phyloP scores from a whole-genome alignment of 345 rosid species.

The Syzygium oleosum region DNA sequence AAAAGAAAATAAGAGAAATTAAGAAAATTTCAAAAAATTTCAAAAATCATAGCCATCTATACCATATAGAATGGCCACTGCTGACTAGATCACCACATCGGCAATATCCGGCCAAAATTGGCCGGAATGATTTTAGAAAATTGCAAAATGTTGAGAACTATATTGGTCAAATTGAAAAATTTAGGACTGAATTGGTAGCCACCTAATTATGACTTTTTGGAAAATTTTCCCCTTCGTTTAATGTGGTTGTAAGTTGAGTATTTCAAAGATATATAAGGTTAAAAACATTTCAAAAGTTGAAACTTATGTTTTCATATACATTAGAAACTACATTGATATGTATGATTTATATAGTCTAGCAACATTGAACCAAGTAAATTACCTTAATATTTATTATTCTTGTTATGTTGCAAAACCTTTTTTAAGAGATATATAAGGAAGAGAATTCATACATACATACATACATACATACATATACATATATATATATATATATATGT shows the following conservation, averaged over 20 bases:
- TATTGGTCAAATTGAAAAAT: too few relatives aligned
- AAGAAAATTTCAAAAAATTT: background rate
- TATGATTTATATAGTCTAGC: background rate
- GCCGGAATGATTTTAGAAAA: background rate
- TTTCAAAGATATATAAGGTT: background rate
- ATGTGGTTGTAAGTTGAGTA: background rate
- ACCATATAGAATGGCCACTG: background rate
- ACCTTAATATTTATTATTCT: background rate
- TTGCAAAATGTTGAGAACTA: background rate
- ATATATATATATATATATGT: fast-evolving
- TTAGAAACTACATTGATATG: background rate
- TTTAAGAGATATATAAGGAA: background rate
- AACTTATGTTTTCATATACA: background rate
- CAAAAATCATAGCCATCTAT: background rate
- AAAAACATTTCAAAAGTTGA: background rate
- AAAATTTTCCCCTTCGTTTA: background rate
- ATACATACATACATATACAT: too few relatives aligned
- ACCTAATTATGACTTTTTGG: background rate
- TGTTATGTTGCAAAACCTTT: background rate
- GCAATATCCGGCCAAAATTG: background rate
- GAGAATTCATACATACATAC: background rate
- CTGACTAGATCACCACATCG: fast-evolving
- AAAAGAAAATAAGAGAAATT: background rate
- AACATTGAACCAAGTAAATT: background rate
- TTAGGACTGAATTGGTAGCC: fast-evolving